Percentiles rank a stretch among this genome's conserved stretches.
These are phyloP conservation scores for Candida vartiovaarae DNA, from an alignment of 805 yeast genomes.

Conservation along the genomic window DNA sequence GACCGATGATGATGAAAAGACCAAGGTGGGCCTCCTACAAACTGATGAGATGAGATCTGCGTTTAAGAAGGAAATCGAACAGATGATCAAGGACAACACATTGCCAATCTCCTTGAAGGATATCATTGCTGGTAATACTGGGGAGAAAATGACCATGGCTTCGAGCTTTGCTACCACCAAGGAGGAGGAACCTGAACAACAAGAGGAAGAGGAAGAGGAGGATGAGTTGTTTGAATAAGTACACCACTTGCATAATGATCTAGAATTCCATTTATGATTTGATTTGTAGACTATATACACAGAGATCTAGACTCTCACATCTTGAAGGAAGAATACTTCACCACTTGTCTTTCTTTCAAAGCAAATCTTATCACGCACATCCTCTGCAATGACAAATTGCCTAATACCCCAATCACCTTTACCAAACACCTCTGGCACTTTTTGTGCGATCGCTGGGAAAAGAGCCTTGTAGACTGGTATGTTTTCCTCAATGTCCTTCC, in stretches of 20 bases:
- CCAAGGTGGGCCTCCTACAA: constrained; percentile 27
- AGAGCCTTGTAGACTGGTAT: constrained; percentile 45
- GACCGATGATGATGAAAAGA: constrained; percentile 17
- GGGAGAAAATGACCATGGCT: constrained; percentile 9
- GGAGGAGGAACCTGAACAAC: constrained; percentile 13
- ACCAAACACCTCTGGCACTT: constrained; percentile 52
- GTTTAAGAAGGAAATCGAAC: constrained; percentile 46
- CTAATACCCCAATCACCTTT: constrained; percentile 39
- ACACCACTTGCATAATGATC: not conserved
- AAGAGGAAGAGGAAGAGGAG: constrained; percentile 21
- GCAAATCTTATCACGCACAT: constrained; percentile 43
- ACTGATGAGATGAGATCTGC: constrained; percentile 39
- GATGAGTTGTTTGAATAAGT: constrained; percentile 24
- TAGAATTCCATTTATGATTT: not conserved
- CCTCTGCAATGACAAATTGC: constrained; percentile 39
- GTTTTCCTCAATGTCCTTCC: constrained; percentile 50
- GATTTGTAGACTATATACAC: not conserved
- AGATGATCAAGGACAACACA: constrained; percentile 42
- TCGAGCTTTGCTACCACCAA: constrained; percentile 13
- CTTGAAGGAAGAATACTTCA: constrained; percentile 30
- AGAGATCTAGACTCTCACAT: constrained; percentile 6
- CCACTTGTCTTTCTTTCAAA: constrained; percentile 33
- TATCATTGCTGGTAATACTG: constrained; percentile 29
- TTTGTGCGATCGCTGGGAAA: constrained; percentile 39
- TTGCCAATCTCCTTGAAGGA: constrained; percentile 52